Evolutionary conservation across 148 eudicot genomes (phyloP).

Genomic region (Fagopyrum esculentum): DNA sequence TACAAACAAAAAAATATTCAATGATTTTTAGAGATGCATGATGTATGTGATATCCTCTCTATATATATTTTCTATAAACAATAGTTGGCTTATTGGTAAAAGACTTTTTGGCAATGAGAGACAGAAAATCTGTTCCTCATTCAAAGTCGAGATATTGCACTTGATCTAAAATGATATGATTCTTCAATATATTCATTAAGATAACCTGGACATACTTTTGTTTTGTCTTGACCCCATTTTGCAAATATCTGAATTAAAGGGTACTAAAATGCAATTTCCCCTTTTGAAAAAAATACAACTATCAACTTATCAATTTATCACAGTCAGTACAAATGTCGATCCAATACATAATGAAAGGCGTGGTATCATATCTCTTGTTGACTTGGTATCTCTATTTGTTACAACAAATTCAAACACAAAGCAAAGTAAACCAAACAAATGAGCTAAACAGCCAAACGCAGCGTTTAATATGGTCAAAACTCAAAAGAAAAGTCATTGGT

Average conservation of each 20-base stretch:
- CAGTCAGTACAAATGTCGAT: background rate
- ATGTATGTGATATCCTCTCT: background rate
- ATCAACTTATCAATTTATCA: background rate
- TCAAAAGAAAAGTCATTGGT: background rate
- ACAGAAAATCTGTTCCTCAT: no score
- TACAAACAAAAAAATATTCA: background rate
- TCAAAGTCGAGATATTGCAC: background rate
- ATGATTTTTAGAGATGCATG: background rate
- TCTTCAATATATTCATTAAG: background rate
- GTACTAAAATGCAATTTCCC: slow-evolving; percentile 2
- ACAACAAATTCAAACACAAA: slow-evolving; percentile 10
- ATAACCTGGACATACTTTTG: no score
- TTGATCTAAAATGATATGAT: no score
- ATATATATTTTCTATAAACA: no score
- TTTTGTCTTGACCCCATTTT: background rate
- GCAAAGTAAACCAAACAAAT: background rate
- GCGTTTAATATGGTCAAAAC: background rate
- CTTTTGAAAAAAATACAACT: background rate
- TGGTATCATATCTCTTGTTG: background rate
- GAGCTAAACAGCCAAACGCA: background rate
- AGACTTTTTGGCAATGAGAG: background rate
- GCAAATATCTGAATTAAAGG: background rate
- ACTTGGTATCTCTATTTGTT: slow-evolving; percentile 7
- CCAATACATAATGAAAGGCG: background rate
- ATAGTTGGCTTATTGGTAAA: background rate